Conservation (phyloP, 1,284 basidiomycete species). For the Heterobasidion parviporum region DNA sequence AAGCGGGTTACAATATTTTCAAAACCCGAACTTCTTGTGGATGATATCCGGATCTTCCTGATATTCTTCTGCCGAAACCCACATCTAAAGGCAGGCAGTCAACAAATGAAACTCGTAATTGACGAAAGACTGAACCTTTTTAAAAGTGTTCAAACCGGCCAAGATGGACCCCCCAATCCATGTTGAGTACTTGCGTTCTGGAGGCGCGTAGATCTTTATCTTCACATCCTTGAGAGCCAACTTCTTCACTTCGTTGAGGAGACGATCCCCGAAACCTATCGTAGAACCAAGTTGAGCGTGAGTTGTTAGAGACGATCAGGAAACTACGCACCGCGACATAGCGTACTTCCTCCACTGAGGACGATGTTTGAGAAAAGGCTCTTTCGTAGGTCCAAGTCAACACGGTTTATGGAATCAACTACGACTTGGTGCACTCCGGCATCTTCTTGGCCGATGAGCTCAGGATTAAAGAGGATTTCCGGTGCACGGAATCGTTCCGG, state of each 20-base stretch:
- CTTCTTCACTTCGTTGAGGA: slow-evolving; percentile 94
- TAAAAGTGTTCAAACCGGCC: slow-evolving; percentile 94
- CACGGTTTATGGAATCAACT: slow-evolving; percentile 81
- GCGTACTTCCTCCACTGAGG: slow-evolving; percentile 91
- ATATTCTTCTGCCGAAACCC: slow-evolving; percentile 99
- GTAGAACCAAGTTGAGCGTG: slow-evolving; percentile 1
- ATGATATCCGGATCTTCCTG: slow-evolving; percentile 99
- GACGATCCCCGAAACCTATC: slow-evolving; percentile 89
- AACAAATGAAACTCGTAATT: slow-evolving; percentile 1
- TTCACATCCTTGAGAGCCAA: slow-evolving; percentile 95
- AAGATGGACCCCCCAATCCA: slow-evolving; percentile 99
- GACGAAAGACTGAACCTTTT: slow-evolving; percentile 60
- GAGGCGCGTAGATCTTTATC: slow-evolving; percentile 98
- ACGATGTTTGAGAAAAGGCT: slow-evolving; percentile 96
- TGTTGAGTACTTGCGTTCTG: slow-evolving; percentile 99
- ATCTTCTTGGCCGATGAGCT: slow-evolving; percentile 93
- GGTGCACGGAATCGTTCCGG: slow-evolving; percentile 95
- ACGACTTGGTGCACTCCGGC: slow-evolving; percentile 96
- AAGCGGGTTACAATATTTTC: slow-evolving; percentile 5
- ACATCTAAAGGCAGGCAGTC: slow-evolving; percentile 59
- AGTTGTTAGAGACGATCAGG: background rate
- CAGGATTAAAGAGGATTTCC: slow-evolving; percentile 97
- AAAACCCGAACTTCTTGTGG: slow-evolving; percentile 85
- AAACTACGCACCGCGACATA: slow-evolving; percentile 69
- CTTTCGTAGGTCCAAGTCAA: slow-evolving; percentile 89